Base-by-base conservation (phyloP, 2,329 filamentous ascomycete genomes). In the Catunica adiposa region DNA sequence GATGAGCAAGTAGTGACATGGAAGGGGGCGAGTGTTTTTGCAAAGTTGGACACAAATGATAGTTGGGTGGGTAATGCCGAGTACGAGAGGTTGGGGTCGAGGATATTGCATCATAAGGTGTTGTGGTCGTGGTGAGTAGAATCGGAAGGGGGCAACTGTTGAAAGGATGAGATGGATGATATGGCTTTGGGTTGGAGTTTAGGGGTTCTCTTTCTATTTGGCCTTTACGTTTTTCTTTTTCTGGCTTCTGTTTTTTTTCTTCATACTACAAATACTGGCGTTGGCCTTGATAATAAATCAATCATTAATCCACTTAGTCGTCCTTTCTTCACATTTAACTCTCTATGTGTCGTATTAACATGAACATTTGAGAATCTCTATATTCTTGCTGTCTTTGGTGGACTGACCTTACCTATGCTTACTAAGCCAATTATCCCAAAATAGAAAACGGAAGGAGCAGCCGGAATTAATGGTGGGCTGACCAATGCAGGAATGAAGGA, bases 21-120 rank as follows among this genome's bases (percentile, higher is more conserved):
- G 92, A 98, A 98, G 75, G 92, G 92, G 3, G 92, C 87, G 0
- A 95, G 89, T 66, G 89, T 98, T 15, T 98, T 96, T 73, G 89
- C 88, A 2, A 89, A 94, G 70, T 71, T 97, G 62, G 79, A 82
- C 48, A 89, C 88, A 15, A 97, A 97, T 69, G 92, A 98, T 67
- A 92, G 85, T 63, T 98, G 92, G 92, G 87, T 97, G 64, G 84
- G 83, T 14, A 79, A 80, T 50, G 75, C 84, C 63, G 90, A 97
- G 73, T 96, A 90, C 69, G 89, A 96, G 70, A 79, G 87, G 58
- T 67, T 96, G 55, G 90, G 89, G 2, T 77, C 81, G 58, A 78
- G 92, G 64, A 77, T 90, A 58, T 71, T 98, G 66, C 87, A 89
- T 61, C 86, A 92, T 69, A 94, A 94, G 74, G 77, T 82, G 55